phyloP scores from a whole-genome alignment of 2,329 filamentous ascomycete species.

The Thielaviopsis musarum region DNA sequence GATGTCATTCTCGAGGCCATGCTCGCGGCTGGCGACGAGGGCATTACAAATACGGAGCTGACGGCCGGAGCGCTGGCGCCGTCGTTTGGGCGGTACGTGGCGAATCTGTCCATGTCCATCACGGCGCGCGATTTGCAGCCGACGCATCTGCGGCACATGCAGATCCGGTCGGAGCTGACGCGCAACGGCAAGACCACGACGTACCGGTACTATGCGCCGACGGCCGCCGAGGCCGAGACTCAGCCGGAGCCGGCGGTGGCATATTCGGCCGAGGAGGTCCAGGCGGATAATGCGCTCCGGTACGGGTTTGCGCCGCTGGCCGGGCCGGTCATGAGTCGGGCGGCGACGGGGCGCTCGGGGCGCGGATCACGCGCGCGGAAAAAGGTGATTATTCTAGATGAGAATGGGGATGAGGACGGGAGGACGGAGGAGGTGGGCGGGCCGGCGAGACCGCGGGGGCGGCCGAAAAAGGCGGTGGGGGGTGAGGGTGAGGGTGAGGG shows the following conservation, averaged over 20 bases:
- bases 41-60: slow-evolving; percentile 22
- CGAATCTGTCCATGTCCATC: slow-evolving; percentile 12
- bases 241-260: neutral
- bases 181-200: slow-evolving; percentile 12
- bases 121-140: slow-evolving; percentile 23
- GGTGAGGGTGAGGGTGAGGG: neutral
- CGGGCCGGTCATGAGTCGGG: neutral
- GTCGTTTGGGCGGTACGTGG: slow-evolving; percentile 22
- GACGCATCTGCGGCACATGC: slow-evolving; percentile 22
- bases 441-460: neutral
- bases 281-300: slow-evolving; percentile 2
- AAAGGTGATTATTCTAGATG: slow-evolving; percentile 9
- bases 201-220: slow-evolving; percentile 12
- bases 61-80: slow-evolving; percentile 21
- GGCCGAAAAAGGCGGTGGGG: neutral
- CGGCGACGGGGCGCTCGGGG: neutral
- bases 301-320: slow-evolving; percentile 9
- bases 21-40: slow-evolving; percentile 18
- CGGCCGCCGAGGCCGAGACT: neutral
- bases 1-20: slow-evolving; percentile 21
- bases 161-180: slow-evolving; percentile 16
- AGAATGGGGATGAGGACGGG: neutral
- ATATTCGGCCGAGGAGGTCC: neutral
- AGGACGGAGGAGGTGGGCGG: neutral
- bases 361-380: neutral